A percentile compares a stretch with the other conserved stretches of the same genome.
phyloP scores from a whole-genome alignment of 192 early-diverging fungal genomes.

The Coemansia sp. region DNA sequence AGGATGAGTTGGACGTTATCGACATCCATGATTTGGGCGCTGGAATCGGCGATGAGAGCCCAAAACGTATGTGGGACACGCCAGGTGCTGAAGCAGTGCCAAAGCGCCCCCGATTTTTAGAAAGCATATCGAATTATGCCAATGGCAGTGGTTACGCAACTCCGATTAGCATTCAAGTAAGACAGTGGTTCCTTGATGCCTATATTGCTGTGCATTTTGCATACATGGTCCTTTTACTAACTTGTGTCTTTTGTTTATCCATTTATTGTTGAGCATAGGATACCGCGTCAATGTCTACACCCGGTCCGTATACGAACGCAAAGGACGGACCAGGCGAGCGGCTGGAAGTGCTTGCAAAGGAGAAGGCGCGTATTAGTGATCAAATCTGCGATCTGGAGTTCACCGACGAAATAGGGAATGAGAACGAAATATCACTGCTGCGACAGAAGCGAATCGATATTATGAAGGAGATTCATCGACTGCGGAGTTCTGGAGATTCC shows the following conservation, averaged over 20 bases:
- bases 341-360: conserved; percentile 22
- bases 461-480: conserved; percentile 34
- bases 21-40: conserved; percentile 22
- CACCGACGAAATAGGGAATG: conserved; percentile 45
- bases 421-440: conserved; percentile 43
- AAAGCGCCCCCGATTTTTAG: conserved; percentile 7
- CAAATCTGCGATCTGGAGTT: conserved; percentile 53
- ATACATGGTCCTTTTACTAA: background rate
- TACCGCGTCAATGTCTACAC: background rate
- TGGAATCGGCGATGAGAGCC: conserved; percentile 5
- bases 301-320: background rate
- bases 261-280: background rate
- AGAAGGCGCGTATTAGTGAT: conserved; percentile 56
- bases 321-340: background rate
- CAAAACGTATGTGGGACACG: conserved; percentile 8
- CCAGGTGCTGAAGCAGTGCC: background rate
- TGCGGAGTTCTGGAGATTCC: conserved; percentile 3
- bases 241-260: background rate
- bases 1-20: conserved; percentile 22
- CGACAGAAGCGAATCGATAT: conserved; percentile 39
- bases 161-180: conserved; percentile 1
- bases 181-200: background rate
- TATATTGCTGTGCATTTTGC: background rate
- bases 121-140: background rate
- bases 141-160: background rate